phyloP scores from a whole-genome alignment of 1,284 basidiomycete species.

The Ustilago crameri region DNA sequence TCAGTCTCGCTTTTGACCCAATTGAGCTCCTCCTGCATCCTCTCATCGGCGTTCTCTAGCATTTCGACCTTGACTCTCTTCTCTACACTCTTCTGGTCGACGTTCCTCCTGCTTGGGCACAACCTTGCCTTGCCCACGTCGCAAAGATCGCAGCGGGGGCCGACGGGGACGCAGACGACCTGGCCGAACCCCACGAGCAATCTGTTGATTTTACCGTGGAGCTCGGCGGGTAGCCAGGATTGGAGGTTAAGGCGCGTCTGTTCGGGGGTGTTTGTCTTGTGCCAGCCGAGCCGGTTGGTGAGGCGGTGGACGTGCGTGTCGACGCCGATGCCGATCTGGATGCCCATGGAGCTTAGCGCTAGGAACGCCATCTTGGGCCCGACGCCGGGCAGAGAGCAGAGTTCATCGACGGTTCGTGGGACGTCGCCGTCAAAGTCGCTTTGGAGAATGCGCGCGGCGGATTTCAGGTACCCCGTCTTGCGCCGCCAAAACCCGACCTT shows the following conservation, averaged over 20 bases:
- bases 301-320: conserved; percentile 96
- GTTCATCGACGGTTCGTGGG: conserved; percentile 56
- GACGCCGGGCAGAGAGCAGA: conserved; percentile 63
- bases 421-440: conserved; percentile 58
- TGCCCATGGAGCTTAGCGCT: conserved; percentile 83
- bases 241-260: conserved; percentile 73
- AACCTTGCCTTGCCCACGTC: conserved; percentile 38
- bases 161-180: conserved; percentile 83
- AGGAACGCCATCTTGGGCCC: conserved; percentile 69
- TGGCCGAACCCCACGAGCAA: conserved; percentile 72
- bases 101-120: conserved; percentile 54
- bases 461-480: conserved; percentile 74
- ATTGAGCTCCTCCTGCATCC: conserved; percentile 6
- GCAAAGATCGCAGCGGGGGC: conserved; percentile 78
- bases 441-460: conserved; percentile 45
- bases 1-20: conserved; percentile 16
- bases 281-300: conserved; percentile 91
- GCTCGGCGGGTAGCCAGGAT: conserved; percentile 58
- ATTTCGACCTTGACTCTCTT: conserved; percentile 49
- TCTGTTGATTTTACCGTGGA: conserved; percentile 61
- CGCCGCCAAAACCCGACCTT: conserved; percentile 94
- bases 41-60: conserved; percentile 23
- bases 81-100: conserved; percentile 45
- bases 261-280: conserved; percentile 87
- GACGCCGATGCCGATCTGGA: conserved; percentile 93